Evolutionary conservation across 768 basidiomycete genomes (phyloP), one percentile per base, ranked within the genome.

Genomic region (Suillus brevipes): DNA sequence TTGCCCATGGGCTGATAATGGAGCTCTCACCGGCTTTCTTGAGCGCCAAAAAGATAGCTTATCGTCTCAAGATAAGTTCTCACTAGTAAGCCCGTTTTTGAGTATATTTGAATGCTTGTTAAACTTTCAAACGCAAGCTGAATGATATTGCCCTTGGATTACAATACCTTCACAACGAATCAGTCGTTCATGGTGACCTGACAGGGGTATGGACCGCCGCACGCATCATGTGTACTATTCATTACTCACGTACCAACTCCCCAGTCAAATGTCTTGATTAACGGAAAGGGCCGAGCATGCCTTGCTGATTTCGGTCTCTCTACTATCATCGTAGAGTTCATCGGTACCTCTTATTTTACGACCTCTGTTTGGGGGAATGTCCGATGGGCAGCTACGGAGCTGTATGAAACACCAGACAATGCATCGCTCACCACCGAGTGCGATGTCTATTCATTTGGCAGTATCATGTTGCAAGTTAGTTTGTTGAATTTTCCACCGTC

Each of bases 281-380:
- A 78, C 9, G 75, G 73, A 6, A 40, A 73, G 4, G 75, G 75
- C 20, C 72, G 76, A 14, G 84, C 84, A 14, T 81, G 80, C 57
- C 73, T 85, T 7, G 78, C 82, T 2, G 84, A 85, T 68, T 85
- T 85, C 65, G 84, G 84, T 6, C 74, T 83, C 20, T 74, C 73
- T 2, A 31, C 74, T 20, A 57, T 65, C 62, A 61, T 20, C 4
- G 20, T 28, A 7, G 76, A 78, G 31, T 73, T 76, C 31, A 28
- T 66, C 52, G 75, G 69, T 14, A 73, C 75, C 36, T 61, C 73
- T 12, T 74, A 74, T 55, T 23, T 77, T 49, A 78, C 73, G 23
- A 80, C 79, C 73, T 25, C 49, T 12, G 53, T 75, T 34, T 64
- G 71, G 36, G 84, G 83, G 2, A 78, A 76, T 25, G 72, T 83